Evolutionary conservation across 768 basidiomycete species (phyloP), one percentile per base, ranked within the genome.

Genomic region (Mycena kentingensis): DNA sequence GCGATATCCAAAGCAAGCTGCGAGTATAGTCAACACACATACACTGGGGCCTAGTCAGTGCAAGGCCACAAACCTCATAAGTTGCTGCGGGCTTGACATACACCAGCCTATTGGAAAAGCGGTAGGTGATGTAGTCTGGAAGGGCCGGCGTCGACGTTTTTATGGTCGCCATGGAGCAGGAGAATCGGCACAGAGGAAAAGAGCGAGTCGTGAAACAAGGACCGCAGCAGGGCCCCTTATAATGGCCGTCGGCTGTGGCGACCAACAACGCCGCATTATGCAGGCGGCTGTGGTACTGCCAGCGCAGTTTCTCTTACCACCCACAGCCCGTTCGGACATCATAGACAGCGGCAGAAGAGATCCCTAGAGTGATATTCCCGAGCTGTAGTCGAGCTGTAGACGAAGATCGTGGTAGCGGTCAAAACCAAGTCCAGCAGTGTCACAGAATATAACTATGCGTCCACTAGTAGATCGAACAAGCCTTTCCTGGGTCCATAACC

Each of bases 61-160:
- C 15, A n/a, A n/a, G n/a, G n/a, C n/a, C n/a, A 60, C 73, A 48
- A 32, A 81, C 83, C 59, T 72, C 60, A 50, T 80, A 81, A 37
- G 66, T 63, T 27, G 63, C 46, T 10, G 76, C 71, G 1, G 74
- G 75, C 1, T 70, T 73, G 1, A 85, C 82, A 38, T 80, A 83
- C 15, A 83, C 77, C n/a, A 81, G 67, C 24, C 73, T 60, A 7
- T 67, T 62, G 0, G 70, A 62, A 5, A 68, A 67, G 24, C 78
- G 75, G 51, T 83, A 83, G 16, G 77, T 82, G 52, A 84, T 65
- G 46, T 83, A 70, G 32, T 82, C 78, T 5, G 73, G 60, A 11
- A 70, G 69, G 4, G 65, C 54, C 4, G 61, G 52, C 5, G 54
- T 55, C 4, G 59, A 29, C 7, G 61, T 57, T 41, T 58, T 60